phyloP scores from a whole-genome alignment of 140 eudicot species.

The Stevia rebaudiana region DNA sequence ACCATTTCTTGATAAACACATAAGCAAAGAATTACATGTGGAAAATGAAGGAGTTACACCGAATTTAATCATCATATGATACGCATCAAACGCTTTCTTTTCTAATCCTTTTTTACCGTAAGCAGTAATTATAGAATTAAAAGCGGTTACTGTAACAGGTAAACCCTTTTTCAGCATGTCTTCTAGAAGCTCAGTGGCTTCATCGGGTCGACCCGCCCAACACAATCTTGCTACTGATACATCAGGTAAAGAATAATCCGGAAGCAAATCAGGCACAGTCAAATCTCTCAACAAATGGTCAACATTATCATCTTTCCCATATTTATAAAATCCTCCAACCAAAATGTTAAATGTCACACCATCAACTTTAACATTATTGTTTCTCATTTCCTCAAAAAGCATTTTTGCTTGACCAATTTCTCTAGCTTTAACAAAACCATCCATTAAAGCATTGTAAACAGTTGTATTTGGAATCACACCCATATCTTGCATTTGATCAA shows the following conservation, averaged over 20 bases:
- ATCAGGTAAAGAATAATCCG: slow-evolving; percentile 52
- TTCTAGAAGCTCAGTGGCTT: slow-evolving; percentile 53
- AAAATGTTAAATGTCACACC: slow-evolving; percentile 76
- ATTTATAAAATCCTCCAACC: slow-evolving; percentile 68
- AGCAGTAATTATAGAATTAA: slow-evolving; percentile 77
- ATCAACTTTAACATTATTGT: slow-evolving; percentile 61
- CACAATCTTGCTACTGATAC: slow-evolving; percentile 65
- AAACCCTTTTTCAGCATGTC: slow-evolving; percentile 67
- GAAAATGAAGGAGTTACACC: slow-evolving; percentile 65
- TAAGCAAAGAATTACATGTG: slow-evolving; percentile 65
- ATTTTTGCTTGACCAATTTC: slow-evolving; percentile 51
- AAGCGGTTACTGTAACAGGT: slow-evolving; percentile 55
- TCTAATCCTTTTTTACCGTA: slow-evolving; percentile 63
- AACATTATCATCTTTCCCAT: slow-evolving; percentile 53
- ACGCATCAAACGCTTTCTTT: slow-evolving; percentile 64
- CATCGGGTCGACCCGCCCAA: slow-evolving; percentile 61
- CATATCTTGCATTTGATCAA: slow-evolving; percentile 48
- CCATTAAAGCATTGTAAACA: slow-evolving; percentile 68
- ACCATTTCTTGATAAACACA: slow-evolving; percentile 61
- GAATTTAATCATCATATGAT: slow-evolving; percentile 55
- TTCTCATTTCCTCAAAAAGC: slow-evolving; percentile 74
- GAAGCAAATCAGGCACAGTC: slow-evolving; percentile 33
- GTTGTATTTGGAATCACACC: slow-evolving; percentile 45
- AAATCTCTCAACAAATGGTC: slow-evolving; percentile 38
- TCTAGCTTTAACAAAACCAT: slow-evolving; percentile 80